Percentiles rank a stretch among this genome's conserved stretches.
Conservation (phyloP, 2,329 filamentous ascomycete species). For the Didymella lethalis region DNA sequence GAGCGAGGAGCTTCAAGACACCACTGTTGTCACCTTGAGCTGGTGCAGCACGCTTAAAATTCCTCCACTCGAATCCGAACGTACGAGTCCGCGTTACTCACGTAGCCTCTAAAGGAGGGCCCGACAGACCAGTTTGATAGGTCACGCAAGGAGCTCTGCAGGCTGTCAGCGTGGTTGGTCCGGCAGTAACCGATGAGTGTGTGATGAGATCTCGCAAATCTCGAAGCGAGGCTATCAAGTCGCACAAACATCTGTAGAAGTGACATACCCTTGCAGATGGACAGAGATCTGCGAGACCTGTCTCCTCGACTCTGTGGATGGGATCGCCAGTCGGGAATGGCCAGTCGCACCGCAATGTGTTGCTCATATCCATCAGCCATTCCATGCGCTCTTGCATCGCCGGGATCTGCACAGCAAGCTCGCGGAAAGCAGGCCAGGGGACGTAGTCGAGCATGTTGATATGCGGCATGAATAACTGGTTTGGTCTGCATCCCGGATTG, state of each 20-base stretch:
- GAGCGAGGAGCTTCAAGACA: not conserved
- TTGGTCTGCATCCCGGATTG: constrained; percentile 23
- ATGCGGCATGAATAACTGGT: constrained; percentile 39
- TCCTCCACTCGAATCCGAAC: constrained; percentile 32
- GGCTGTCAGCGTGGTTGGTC: not conserved
- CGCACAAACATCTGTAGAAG: not conserved
- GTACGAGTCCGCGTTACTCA: constrained; percentile 37
- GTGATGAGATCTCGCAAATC: not conserved
- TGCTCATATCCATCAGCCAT: constrained; percentile 36
- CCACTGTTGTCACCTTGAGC: not conserved
- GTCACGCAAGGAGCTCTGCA: constrained; percentile 20
- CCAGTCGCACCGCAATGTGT: constrained; percentile 32
- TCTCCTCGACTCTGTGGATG: constrained; percentile 20
- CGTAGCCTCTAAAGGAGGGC: constrained; percentile 34
- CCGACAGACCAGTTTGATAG: constrained; percentile 34
- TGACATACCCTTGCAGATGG: constrained; percentile 26
- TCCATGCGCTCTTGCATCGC: constrained; percentile 39
- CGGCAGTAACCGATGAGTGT: not conserved
- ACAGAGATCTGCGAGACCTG: constrained; percentile 28
- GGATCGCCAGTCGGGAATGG: constrained; percentile 23
- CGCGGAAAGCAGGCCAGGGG: constrained; percentile 37
- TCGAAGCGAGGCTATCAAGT: not conserved
- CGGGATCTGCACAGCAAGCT: constrained; percentile 34
- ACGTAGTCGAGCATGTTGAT: constrained; percentile 35
- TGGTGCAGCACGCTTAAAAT: constrained; percentile 8